Evolutionary conservation across 345 rosid genomes (phyloP), one percentile per base, ranked within the genome.

Genomic region (Microcos paniculata): DNA sequence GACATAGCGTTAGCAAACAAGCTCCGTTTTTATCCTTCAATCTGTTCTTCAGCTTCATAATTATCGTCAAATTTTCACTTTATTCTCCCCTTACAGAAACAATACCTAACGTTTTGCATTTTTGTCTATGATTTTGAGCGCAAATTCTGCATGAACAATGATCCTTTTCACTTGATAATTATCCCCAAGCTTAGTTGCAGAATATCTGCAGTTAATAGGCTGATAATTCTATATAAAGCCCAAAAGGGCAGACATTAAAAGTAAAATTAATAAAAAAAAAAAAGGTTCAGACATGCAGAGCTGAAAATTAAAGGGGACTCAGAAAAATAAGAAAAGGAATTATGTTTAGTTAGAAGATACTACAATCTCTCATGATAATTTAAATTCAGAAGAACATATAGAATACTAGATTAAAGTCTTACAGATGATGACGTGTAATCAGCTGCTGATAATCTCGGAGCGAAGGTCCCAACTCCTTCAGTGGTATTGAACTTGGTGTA

Each of bases 391-490:
- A 35, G 61, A 38, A 70, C 30, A 76, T 65, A 40, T 4, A 43
- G 26, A 23, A 30, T 18, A 43, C 16, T 71, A 57, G 51, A 61
- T 64, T 45, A 40, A 74, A 66, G 42, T 75, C 99, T 92, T 87
- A 96, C 99, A 75, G 33, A 76, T 81, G 75, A 71, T 76, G 82
- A 53, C 80, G 83, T 31, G 89, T 62, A 72, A 93, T 76, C 72
- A 96, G 77, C 56, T 94, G 89, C 68, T 92, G 98, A 80, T 96
- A 93, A 82, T 96, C 99, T 76, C 90, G 92, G 74, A 93, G 90
- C 81, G 93, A 87, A 49, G 97, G 92, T 65, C 89, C 88, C 62
- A 96, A 88, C 85, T 96, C 97, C 83, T 88, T 88, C 18, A 93
- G 79, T 72, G 80, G 85, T 77, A 92, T 77, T 74, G 89, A 85